phyloP scores from a whole-genome alignment of 2,329 filamentous ascomycete genomes.

The Talaromyces sp. region DNA sequence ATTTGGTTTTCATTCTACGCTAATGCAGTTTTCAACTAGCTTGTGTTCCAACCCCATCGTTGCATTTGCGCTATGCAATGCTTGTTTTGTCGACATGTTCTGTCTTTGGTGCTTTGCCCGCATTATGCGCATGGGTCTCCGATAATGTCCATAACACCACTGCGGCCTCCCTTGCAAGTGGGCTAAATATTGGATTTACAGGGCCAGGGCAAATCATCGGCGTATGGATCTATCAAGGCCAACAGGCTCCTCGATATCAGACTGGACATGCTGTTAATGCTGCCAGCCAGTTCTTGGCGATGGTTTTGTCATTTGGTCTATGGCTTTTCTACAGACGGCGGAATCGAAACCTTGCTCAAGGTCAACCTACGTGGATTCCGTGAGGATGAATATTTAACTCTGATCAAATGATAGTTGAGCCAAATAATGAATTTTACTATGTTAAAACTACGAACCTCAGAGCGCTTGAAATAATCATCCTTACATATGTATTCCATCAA shows the following conservation, averaged over 20 bases:
- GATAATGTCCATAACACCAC: background rate
- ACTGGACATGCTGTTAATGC: background rate
- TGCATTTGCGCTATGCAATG: conserved; percentile 1
- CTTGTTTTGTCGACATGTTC: background rate
- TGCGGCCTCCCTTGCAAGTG: background rate
- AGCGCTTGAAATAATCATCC: no score
- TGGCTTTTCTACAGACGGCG: background rate
- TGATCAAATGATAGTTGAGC: background rate
- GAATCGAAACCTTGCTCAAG: background rate
- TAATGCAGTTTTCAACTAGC: background rate
- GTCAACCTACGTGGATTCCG: background rate
- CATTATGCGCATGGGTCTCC: background rate
- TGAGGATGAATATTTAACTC: no score
- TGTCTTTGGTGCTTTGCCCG: background rate
- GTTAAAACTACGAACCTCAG: no score
- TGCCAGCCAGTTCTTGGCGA: background rate
- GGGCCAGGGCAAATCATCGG: background rate
- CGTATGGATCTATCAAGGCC: background rate
- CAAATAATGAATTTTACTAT: no score
- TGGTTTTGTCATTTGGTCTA: background rate
- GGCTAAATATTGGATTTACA: background rate
- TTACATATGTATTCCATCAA: no score
- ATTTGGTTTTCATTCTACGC: background rate
- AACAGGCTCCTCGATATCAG: background rate
- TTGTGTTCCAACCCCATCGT: background rate